Base-by-base conservation (phyloP, 2,329 filamentous ascomycete genomes). In the Paecilomyces niveus region DNA sequence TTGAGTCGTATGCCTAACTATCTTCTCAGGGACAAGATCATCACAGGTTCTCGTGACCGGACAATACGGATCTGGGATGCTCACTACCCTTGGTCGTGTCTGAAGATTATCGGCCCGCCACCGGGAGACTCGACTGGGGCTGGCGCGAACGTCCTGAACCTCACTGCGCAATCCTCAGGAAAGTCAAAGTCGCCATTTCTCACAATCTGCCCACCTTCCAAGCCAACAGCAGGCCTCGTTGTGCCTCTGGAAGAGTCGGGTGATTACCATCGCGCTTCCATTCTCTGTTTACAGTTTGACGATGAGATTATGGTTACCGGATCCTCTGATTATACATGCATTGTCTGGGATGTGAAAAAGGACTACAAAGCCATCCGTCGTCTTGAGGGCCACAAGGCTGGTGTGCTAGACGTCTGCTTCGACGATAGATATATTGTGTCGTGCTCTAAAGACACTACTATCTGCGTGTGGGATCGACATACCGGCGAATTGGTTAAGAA, bases 61-160 rank as follows among this genome's bases (percentile, higher is more conserved):
- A 97, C 94, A 0, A 94, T 99, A 65, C 89, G 94, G 55, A 85
- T 99, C 32, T 99, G 94, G 94, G 91, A 97, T 73, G 89, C 96
- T 78, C 87, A 89, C 66, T 96, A 90, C 9, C 75, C 75, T 18
- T 89, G 91, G 70, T 82, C 89, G 65, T 99, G 94, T 73, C 82
- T 86, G 56, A 87, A 93, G 60, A 85, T 97, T 53, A 93, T 99
- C 66, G 93, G 93, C 1, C 81, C 83, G 4, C 89, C 92, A 1
- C 85, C 85, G 1, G 84, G 85, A 62, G 77, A 69, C 55, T 60
- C 67, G 8, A 56, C 67, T 51, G 64, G 65, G 11, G 63, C 63
- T 53, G 67, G 67, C 10, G 70, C 69, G 22, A 57, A 39, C 29
- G 26, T 85, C 63, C 83, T 85, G 22, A 78, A 78, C 13, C 76